Percentiles rank a stretch among this genome's conserved stretches.
Conservation (phyloP, 2,329 filamentous ascomycete species). For the Lasiodiplodia sp. region DNA sequence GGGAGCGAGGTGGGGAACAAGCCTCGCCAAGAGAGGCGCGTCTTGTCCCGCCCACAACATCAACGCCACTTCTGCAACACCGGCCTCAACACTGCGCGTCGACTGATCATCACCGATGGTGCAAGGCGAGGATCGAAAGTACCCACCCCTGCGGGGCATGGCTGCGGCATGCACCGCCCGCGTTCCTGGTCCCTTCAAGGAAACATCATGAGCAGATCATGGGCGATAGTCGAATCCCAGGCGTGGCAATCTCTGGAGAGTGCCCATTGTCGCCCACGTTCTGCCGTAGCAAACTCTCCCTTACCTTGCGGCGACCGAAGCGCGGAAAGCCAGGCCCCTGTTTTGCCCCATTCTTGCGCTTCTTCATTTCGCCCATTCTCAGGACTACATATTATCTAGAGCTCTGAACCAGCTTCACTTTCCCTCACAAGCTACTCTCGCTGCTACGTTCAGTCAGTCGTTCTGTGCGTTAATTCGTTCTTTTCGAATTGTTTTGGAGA, state of each 20-base stretch:
- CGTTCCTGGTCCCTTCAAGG: conserved; percentile 8
- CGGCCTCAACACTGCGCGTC: background rate
- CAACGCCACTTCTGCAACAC: background rate
- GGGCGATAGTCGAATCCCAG: background rate
- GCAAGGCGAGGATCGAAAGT: background rate
- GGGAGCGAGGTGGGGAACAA: background rate
- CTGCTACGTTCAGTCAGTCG: background rate
- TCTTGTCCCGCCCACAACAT: conserved; percentile 5
- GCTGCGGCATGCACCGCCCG: background rate
- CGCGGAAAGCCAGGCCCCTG: conserved; percentile 17
- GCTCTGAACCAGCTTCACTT: background rate
- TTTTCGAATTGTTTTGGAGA: conserved; percentile 2
- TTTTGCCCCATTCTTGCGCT: conserved; percentile 22
- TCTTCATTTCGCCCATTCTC: conserved; percentile 7
- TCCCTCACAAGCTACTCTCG: background rate
- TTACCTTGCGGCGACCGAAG: conserved; percentile 23
- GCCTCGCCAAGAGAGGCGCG: conserved; percentile 11
- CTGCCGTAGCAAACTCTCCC: background rate
- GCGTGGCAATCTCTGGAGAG: conserved; percentile 1
- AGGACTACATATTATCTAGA: conserved; percentile 17
- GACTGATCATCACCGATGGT: background rate
- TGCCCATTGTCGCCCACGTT: background rate
- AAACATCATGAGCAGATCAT: background rate
- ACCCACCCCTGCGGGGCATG: background rate
- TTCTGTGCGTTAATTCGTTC: conserved; percentile 3